Conservation (phyloP, 1,139 yeast species). For the Saccharomyces uvarum region DNA sequence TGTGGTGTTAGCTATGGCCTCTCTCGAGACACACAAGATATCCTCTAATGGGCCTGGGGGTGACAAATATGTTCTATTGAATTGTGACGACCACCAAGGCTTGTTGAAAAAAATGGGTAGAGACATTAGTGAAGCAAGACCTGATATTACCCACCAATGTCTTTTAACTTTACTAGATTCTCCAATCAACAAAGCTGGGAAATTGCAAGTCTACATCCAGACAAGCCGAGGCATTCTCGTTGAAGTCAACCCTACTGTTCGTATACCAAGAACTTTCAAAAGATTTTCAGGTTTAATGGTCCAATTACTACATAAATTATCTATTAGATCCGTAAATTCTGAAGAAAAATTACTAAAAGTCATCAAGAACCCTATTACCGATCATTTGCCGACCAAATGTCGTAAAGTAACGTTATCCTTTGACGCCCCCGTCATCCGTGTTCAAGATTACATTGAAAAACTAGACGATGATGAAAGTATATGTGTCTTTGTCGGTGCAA, state of each 20-base stretch:
- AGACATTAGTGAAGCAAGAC: conserved; percentile 96
- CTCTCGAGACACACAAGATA: conserved; percentile 88
- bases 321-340: conserved; percentile 88
- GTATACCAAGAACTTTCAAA: conserved; percentile 96
- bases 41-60: conserved; percentile 71
- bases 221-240: conserved; percentile 91
- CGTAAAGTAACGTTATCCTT: conserved; percentile 89
- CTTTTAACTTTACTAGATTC: conserved; percentile 85
- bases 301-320: conserved; percentile 81
- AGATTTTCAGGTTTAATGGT: conserved; percentile 97
- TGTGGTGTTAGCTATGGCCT: conserved; percentile 90
- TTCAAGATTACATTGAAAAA: conserved; percentile 77
- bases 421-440: conserved; percentile 82
- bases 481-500: conserved; percentile 97
- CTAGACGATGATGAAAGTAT: conserved; percentile 85
- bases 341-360: conserved; percentile 90
- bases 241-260: conserved; percentile 91
- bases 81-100: conserved; percentile 98
- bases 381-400: conserved; percentile 92
- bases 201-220: conserved; percentile 89
- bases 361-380: conserved; percentile 93
- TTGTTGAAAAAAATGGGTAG: conserved; percentile 89
- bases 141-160: conserved; percentile 96
- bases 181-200: conserved; percentile 95
- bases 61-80: conserved; percentile 83